These are phyloP conservation scores for Moesziomyces globuligerus DNA, from an alignment of 1,284 basidiomycete species.

Conservation along the genomic window DNA sequence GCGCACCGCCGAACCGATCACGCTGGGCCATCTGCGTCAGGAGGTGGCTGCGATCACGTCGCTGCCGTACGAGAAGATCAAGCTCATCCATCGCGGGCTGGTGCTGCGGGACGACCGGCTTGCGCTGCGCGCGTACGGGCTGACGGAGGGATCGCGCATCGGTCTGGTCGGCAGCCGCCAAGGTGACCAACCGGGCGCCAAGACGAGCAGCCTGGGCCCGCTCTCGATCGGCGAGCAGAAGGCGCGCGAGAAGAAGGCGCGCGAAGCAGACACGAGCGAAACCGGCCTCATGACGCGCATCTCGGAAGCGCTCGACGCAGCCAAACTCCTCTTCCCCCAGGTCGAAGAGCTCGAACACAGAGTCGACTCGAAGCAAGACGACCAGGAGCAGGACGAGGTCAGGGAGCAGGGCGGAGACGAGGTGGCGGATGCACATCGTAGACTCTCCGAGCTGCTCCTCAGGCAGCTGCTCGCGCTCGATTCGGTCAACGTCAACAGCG, in stretches of 20 bases:
- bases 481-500: conserved; percentile 55
- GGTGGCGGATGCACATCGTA: conserved; percentile 50
- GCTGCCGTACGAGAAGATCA: conserved; percentile 54
- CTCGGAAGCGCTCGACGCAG: conserved; percentile 37
- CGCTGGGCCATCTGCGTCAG: conserved; percentile 57
- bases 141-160: conserved; percentile 56
- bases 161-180: conserved; percentile 51
- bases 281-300: conserved; percentile 52
- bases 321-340: conserved; percentile 55
- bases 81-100: conserved; percentile 57
- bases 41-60: conserved; percentile 56
- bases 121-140: conserved; percentile 51
- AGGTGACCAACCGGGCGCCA: conserved; percentile 46
- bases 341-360: conserved; percentile 51
- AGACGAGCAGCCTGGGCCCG: conserved; percentile 17
- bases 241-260: conserved; percentile 38
- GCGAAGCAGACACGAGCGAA: conserved; percentile 43
- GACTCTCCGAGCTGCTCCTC: conserved; percentile 59
- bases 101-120: conserved; percentile 61
- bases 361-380: conserved; percentile 7
- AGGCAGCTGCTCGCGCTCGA: conserved; percentile 61
- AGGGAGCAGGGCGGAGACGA: neutral
- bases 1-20: conserved; percentile 32
- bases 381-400: neutral
- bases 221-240: conserved; percentile 44